Evolutionary conservation across 2,329 filamentous ascomycete genomes (phyloP).

Genomic region (Fusarium agapanthi): DNA sequence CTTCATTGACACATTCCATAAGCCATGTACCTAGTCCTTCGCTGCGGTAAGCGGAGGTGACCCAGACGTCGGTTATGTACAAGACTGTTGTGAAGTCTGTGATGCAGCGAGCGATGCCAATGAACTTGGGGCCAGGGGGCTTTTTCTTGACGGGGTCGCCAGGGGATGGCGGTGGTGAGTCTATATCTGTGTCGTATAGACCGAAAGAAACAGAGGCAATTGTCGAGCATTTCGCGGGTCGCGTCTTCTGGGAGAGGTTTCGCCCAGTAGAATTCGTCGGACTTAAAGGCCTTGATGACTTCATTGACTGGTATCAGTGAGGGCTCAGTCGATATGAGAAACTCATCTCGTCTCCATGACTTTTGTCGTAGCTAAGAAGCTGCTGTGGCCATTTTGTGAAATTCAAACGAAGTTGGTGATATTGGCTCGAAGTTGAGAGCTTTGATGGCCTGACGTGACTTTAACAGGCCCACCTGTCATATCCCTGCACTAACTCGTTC

Average conservation of each 20-base stretch:
- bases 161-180: neutral
- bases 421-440: neutral
- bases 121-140: neutral
- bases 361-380: neutral
- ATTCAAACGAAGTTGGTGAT: neutral
- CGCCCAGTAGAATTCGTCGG: constrained; percentile 65
- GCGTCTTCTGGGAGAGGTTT: constrained; percentile 53
- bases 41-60: constrained; percentile 62
- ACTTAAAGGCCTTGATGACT: constrained; percentile 59
- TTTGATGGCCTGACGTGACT: neutral
- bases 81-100: constrained; percentile 72
- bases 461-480: neutral
- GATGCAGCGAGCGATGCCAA: constrained; percentile 59
- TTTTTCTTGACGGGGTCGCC: fast-evolving
- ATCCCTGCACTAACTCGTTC: neutral
- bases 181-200: constrained; percentile 51
- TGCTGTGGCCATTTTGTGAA: neutral
- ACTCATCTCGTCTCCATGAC: constrained; percentile 54
- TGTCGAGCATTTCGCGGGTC: constrained; percentile 58
- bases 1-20: constrained; percentile 64
- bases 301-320: constrained; percentile 57
- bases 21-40: constrained; percentile 69
- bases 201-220: constrained; percentile 66
- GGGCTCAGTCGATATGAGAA: constrained; percentile 64
- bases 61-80: constrained; percentile 70